A percentile compares a stretch with the other conserved stretches of the same genome.
These are phyloP conservation scores for Euptelea pleiosperma DNA, from an alignment of 164 flowering plant genomes.

Conservation along the genomic window DNA sequence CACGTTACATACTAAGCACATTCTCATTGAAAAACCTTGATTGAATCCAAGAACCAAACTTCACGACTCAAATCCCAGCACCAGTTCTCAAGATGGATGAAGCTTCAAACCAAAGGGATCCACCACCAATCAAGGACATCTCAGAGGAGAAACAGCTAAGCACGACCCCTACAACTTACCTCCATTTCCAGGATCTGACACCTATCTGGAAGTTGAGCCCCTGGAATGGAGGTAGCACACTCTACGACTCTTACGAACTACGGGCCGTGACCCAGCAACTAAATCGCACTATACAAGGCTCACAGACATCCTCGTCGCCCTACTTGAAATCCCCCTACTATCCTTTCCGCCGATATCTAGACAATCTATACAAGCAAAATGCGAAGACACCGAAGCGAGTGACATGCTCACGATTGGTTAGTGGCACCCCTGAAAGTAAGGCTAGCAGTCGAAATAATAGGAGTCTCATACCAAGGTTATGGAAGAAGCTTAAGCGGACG, in stretches of 20 bases:
- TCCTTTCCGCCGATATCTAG: conserved; percentile 3
- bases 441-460: neutral
- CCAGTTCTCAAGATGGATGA: neutral
- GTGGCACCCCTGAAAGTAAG: neutral
- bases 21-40: too few relatives aligned
- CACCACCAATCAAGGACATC: neutral
- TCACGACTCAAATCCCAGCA: neutral
- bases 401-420: neutral
- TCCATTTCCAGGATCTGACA: conserved; percentile 11
- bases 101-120: neutral
- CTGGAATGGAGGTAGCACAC: conserved; percentile 36
- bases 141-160: conserved; percentile 4
- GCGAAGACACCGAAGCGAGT: conserved; percentile 18
- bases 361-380: conserved; percentile 18
- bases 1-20: too few relatives aligned
- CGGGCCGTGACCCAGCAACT: conserved; percentile 43
- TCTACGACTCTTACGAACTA: conserved; percentile 51
- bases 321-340: conserved; percentile 26
- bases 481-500: conserved; percentile 38
- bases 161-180: conserved; percentile 4
- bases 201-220: conserved; percentile 40
- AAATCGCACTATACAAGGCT: conserved; percentile 33
- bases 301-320: conserved; percentile 16
- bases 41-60: too few relatives aligned
- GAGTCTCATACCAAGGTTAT: conserved; percentile 28